Percentiles rank a stretch among this genome's conserved stretches.
These are phyloP conservation scores for Dioscorea cayenensis DNA, from an alignment of 116 monocot species.

Conservation along the genomic window DNA sequence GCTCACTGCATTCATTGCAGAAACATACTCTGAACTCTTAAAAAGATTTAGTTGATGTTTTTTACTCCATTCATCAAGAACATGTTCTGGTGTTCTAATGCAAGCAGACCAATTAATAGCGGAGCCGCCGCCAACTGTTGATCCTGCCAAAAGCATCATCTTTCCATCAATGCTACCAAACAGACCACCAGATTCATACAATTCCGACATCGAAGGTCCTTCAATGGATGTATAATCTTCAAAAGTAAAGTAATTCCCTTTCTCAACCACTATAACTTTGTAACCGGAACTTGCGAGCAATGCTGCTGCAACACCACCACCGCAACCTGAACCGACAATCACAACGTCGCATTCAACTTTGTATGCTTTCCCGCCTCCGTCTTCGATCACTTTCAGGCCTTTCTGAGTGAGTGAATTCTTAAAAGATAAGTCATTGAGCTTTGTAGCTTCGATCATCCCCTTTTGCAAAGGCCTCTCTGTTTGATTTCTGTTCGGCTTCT, in stretches of 20 bases:
- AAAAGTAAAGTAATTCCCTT: slow-evolving; percentile 68
- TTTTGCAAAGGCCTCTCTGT: slow-evolving; percentile 54
- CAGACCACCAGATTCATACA: slow-evolving; percentile 63
- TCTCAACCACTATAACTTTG: slow-evolving; percentile 77
- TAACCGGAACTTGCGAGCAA: slow-evolving; percentile 53
- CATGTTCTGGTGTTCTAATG: slow-evolving; percentile 55
- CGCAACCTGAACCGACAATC: slow-evolving; percentile 79
- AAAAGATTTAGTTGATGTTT: slow-evolving; percentile 43
- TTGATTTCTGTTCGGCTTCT: background rate
- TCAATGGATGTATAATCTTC: slow-evolving; percentile 65
- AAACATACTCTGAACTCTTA: slow-evolving; percentile 23
- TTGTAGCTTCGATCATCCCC: slow-evolving; percentile 59
- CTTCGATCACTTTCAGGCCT: slow-evolving; percentile 28
- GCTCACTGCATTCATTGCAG: slow-evolving; percentile 67
- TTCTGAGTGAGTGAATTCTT: slow-evolving; percentile 37
- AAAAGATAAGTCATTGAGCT: slow-evolving; percentile 38
- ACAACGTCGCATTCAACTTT: slow-evolving; percentile 60
- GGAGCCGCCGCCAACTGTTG: slow-evolving; percentile 82
- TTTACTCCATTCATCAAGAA: slow-evolving; percentile 63
- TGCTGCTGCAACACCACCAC: slow-evolving; percentile 77
- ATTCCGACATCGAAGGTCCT: slow-evolving; percentile 47
- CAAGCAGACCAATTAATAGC: slow-evolving; percentile 86
- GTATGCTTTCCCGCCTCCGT: slow-evolving; percentile 9
- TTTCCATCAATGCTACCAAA: slow-evolving; percentile 41
- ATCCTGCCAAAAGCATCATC: slow-evolving; percentile 60